These are phyloP conservation scores for Brassica rapa DNA, from an alignment of 345 rosid genomes.

Conservation along the genomic window DNA sequence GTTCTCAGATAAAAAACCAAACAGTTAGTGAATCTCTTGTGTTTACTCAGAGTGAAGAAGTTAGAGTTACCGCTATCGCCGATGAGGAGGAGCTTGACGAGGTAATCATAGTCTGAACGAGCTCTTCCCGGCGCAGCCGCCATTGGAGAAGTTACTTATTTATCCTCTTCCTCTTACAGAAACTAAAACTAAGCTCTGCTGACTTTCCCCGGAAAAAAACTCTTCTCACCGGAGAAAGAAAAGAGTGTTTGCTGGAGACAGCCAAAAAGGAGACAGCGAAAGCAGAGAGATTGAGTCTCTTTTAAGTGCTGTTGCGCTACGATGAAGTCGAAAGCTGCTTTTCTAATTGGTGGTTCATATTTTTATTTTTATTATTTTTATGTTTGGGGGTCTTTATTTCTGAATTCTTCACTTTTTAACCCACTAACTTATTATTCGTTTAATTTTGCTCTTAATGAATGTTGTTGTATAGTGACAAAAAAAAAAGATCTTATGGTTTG, in stretches of 20 bases:
- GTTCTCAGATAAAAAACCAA: not conserved
- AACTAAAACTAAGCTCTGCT: constrained; percentile 4
- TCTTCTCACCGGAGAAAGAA: constrained; percentile 28
- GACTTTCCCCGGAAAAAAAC: constrained; percentile 1
- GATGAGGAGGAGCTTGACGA: constrained; percentile 55
- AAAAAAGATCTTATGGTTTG: not conserved
- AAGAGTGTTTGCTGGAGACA: not conserved
- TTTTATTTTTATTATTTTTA: not conserved
- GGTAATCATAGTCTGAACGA: constrained; percentile 58
- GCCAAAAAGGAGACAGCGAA: not conserved
- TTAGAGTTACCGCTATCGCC: constrained; percentile 49
- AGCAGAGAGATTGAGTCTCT: not conserved
- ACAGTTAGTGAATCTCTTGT: not conserved
- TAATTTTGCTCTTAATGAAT: not conserved
- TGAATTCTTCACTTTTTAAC: not conserved
- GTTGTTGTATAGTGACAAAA: not conserved
- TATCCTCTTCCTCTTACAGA: not conserved
- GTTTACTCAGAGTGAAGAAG: not conserved
- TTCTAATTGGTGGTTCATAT: constrained; percentile 22
- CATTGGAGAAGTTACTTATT: constrained; percentile 32
- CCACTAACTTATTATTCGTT: not conserved
- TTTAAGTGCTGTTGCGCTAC: not conserved
- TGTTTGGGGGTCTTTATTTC: not conserved
- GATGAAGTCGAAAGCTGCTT: not conserved
- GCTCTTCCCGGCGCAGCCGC: constrained; percentile 56